phyloP scores from a whole-genome alignment of 2,329 filamentous ascomycete genomes.

The Penicillium thymicola region DNA sequence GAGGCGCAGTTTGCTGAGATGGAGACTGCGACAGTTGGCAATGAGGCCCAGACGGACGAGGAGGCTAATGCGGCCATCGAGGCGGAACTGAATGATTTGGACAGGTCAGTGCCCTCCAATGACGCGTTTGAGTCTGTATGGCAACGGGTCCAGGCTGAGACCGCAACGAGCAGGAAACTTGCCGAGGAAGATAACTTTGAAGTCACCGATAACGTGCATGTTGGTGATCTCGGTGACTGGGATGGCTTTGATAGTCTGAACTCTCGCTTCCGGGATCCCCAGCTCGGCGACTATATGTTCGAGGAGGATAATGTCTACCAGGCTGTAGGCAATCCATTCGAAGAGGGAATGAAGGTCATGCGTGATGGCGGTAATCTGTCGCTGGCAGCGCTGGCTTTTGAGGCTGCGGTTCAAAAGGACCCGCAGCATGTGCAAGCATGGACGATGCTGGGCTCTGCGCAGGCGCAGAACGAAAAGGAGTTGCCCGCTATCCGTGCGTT shows the following conservation, averaged over 20 bases:
- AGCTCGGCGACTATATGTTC: conserved; percentile 87
- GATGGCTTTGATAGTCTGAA: conserved; percentile 68
- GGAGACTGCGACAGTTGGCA: conserved; percentile 55
- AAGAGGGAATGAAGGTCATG: conserved; percentile 91
- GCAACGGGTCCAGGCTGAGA: conserved; percentile 48
- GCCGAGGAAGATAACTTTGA: conserved; percentile 59
- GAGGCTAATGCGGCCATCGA: conserved; percentile 74
- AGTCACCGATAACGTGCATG: conserved; percentile 47
- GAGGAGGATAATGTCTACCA: conserved; percentile 91
- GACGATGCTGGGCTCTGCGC: conserved; percentile 85
- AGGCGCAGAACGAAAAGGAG: conserved; percentile 99
- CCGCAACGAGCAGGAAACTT: conserved; percentile 53
- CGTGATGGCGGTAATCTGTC: conserved; percentile 90
- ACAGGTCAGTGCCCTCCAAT: conserved; percentile 67
- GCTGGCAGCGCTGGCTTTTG: conserved; percentile 88
- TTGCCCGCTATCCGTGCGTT: conserved; percentile 90
- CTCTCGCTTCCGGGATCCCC: conserved; percentile 69
- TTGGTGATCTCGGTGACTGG: conserved; percentile 79
- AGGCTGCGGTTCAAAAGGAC: conserved; percentile 89
- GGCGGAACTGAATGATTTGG: conserved; percentile 82
- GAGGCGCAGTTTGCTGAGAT: conserved; percentile 93
- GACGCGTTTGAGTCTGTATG: conserved; percentile 84
- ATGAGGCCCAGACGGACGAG: conserved; percentile 52
- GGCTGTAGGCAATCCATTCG: conserved; percentile 77
- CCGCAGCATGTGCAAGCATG: conserved; percentile 86